Conservation (phyloP, 208 protist genomes). For the Wallacemonas sp. region DNA sequence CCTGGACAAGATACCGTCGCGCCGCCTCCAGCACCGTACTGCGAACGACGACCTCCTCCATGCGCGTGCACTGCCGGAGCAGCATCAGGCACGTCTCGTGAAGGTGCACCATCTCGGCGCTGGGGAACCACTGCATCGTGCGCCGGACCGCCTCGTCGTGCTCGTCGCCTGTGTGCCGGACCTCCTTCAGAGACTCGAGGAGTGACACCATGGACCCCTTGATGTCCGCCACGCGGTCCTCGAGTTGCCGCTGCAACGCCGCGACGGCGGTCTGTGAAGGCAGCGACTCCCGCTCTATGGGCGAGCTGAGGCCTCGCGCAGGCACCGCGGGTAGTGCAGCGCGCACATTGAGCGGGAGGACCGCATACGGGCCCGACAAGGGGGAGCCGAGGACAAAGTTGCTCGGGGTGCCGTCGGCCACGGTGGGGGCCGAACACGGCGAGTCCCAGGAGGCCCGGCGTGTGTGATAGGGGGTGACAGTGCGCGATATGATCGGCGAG, state of each 20-base stretch:
- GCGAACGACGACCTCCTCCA: constrained; percentile 35
- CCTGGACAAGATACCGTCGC: not conserved
- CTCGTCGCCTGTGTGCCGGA: not conserved
- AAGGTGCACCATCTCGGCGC: constrained; percentile 10
- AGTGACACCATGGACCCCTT: not conserved
- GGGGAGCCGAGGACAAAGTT: too few species aligned
- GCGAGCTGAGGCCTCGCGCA: not conserved
- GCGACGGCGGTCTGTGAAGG: too few species aligned
- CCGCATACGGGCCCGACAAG: too few species aligned
- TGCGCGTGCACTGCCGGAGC: constrained; percentile 8
- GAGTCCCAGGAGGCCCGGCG: too few species aligned
- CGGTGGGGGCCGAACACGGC: too few species aligned
- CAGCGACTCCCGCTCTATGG: not conserved
- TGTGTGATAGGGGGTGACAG: too few species aligned
- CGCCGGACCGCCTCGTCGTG: constrained; percentile 11
- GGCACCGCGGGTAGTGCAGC: constrained; percentile 6
- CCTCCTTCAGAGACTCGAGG: not conserved
- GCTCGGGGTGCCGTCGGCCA: too few species aligned
- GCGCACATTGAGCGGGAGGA: too few species aligned
- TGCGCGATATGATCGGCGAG: too few species aligned
- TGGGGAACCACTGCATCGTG: constrained; percentile 20
- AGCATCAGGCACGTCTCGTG: constrained; percentile 14
- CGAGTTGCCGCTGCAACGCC: not conserved
- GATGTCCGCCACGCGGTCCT: constrained; percentile 3
- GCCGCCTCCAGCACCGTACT: constrained; percentile 23